Conservation (phyloP, 139 green algal genomes). For the Haematococcus lacustris region DNA sequence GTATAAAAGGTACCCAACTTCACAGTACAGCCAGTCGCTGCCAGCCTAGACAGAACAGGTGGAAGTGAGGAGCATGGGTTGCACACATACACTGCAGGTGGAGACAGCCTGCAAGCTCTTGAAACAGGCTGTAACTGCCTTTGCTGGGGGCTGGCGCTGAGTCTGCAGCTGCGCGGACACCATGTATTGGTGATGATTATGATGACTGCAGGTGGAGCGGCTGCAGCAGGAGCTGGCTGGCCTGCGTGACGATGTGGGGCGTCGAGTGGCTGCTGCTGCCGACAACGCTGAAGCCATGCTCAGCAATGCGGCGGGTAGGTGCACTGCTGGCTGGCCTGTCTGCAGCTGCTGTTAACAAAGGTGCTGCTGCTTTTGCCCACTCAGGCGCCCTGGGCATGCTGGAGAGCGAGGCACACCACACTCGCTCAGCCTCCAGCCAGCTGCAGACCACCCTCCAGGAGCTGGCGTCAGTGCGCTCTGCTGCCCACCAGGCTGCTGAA, state of each 20-base stretch:
- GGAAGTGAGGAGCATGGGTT: too few relatives aligned
- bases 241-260: constrained; percentile 22
- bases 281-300: constrained; percentile 34
- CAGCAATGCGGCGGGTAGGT: constrained; percentile 22
- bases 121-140: too few relatives aligned
- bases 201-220: constrained; percentile 29
- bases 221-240: constrained; percentile 25
- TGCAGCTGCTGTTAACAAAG: not conserved
- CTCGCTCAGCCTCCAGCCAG: not conserved
- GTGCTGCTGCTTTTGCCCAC: not conserved
- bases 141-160: too few relatives aligned
- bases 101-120: too few relatives aligned
- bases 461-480: not conserved
- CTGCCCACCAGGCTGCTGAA: not conserved
- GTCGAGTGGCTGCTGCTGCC: constrained; percentile 8
- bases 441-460: not conserved
- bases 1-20: too few relatives aligned
- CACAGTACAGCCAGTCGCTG: too few relatives aligned
- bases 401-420: constrained; percentile 1
- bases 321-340: not conserved
- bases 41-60: too few relatives aligned
- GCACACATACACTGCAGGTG: too few relatives aligned
- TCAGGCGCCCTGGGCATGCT: constrained; percentile 19
- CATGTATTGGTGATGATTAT: too few relatives aligned
- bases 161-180: too few relatives aligned